Percentiles rank a stretch among this genome's conserved stretches.
Evolutionary conservation across 306 rosid species (phyloP).

Genomic region (Boehmeria nivea): DNA sequence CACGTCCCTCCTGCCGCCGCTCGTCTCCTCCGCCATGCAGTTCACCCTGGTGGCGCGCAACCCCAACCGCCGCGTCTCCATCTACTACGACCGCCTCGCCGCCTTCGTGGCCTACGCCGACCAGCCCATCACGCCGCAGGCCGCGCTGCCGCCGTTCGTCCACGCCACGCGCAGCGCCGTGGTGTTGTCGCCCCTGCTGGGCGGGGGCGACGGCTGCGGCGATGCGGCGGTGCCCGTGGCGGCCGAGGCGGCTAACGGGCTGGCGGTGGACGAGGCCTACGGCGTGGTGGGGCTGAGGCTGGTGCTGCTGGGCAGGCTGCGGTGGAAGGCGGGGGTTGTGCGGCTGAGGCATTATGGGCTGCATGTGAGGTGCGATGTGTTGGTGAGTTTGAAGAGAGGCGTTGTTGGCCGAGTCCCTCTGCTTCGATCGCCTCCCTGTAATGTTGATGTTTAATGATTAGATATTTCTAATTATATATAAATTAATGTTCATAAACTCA

Average conservation of each 20-base stretch:
- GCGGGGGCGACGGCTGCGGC: conserved; percentile 35
- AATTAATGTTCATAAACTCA: too few relatives aligned
- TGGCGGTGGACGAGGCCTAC: conserved; percentile 42
- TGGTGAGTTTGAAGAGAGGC: conserved; percentile 68
- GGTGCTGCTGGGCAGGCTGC: conserved; percentile 55
- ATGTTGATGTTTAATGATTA: conserved; percentile 55
- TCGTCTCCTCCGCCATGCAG: conserved; percentile 56
- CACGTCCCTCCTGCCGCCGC: not conserved
- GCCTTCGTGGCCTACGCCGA: conserved; percentile 46
- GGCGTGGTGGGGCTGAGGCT: conserved; percentile 62
- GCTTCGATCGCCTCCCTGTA: conserved; percentile 53
- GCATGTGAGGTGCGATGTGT: conserved; percentile 56
- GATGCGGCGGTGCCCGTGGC: conserved; percentile 46
- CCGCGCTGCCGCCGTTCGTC: conserved; percentile 51
- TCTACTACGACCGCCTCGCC: conserved; percentile 56
- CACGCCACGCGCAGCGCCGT: conserved; percentile 39
- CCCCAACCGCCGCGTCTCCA: conserved; percentile 66
- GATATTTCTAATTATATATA: not conserved
- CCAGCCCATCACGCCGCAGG: conserved; percentile 63
- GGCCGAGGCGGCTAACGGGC: conserved; percentile 37
- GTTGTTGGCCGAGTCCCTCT: conserved; percentile 72
- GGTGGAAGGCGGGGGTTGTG: conserved; percentile 66
- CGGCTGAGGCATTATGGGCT: conserved; percentile 48
- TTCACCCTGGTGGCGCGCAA: conserved; percentile 62
- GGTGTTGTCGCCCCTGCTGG: conserved; percentile 57